A percentile compares a stretch with the other conserved stretches of the same genome.
Conservation (phyloP, 306 rosid species). For the Chamaecrista fasciculata region DNA sequence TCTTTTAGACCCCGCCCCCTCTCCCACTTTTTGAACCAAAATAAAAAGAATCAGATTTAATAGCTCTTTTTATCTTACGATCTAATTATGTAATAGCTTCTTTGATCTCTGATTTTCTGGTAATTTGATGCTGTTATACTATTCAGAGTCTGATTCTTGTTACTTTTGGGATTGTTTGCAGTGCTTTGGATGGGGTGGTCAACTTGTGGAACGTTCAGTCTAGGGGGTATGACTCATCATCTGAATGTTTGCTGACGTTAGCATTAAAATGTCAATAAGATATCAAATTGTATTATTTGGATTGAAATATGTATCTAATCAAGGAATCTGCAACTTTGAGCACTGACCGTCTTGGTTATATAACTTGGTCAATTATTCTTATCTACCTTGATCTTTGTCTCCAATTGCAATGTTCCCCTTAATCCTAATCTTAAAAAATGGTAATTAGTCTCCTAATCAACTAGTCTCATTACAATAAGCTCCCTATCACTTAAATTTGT, state of each 20-base stretch:
- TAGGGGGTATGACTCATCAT: constrained; percentile 59
- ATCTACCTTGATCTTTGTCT: too few relatives aligned
- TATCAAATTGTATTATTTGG: not conserved
- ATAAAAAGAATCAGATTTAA: too few relatives aligned
- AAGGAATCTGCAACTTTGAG: not conserved
- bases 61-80: not conserved
- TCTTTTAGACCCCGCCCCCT: not conserved
- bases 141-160: constrained; percentile 28
- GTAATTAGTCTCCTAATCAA: too few relatives aligned
- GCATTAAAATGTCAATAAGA: not conserved
- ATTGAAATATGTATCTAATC: not conserved
- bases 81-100: constrained; percentile 15
- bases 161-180: constrained; percentile 50
- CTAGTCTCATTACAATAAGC: too few relatives aligned
- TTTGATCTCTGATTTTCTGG: constrained; percentile 3
- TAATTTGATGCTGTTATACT: constrained; percentile 15
- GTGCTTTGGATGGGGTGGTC: constrained; percentile 93
- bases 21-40: constrained; percentile 27
- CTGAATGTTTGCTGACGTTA: not conserved
- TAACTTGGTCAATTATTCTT: too few relatives aligned
- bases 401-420: too few relatives aligned
- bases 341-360: not conserved
- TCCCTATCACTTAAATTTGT: too few relatives aligned
- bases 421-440: too few relatives aligned
- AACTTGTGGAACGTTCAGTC: constrained; percentile 89